A percentile compares a stretch with the other conserved stretches of the same genome.
Evolutionary conservation across 768 basidiomycete genomes (phyloP).

Genomic region (Lactarius psammicola): DNA sequence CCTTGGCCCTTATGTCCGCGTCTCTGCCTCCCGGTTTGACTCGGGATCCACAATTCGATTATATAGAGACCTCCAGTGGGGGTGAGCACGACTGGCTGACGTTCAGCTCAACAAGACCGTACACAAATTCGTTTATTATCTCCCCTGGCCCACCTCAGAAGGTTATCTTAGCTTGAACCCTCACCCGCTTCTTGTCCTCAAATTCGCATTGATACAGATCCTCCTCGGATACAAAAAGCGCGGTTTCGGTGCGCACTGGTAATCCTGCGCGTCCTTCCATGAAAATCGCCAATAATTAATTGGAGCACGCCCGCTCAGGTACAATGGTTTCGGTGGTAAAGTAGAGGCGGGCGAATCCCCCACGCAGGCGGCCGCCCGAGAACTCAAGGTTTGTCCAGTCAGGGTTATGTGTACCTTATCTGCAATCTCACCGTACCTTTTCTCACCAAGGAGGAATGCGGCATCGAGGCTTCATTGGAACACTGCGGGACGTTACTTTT

Average conservation of each 20-base stretch:
- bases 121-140: constrained; percentile 71
- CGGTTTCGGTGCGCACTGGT: constrained; percentile 69
- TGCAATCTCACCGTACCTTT: not conserved
- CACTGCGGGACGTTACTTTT: constrained; percentile 69
- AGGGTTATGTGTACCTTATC: too few relatives aligned
- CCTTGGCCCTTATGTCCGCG: not conserved
- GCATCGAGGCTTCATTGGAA: constrained; percentile 62
- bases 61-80: constrained; percentile 36
- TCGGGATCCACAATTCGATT: not conserved
- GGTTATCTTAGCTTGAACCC: constrained; percentile 18
- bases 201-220: constrained; percentile 43
- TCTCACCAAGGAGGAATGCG: constrained; percentile 73
- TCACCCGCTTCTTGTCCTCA: constrained; percentile 6
- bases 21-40: constrained; percentile 19
- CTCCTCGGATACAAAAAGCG: constrained; percentile 78
- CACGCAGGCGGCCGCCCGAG: constrained; percentile 71
- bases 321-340: constrained; percentile 90
- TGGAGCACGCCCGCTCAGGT: constrained; percentile 45
- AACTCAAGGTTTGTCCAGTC: constrained; percentile 48
- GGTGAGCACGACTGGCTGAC: constrained; percentile 52
- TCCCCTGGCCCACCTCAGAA: constrained; percentile 37
- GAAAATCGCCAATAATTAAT: not conserved
- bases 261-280: constrained; percentile 6
- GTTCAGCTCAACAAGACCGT: constrained; percentile 44
- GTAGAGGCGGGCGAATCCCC: constrained; percentile 72